Conservation (phyloP, 2,329 filamentous ascomycete genomes). For the Alternaria angustiovoidea region DNA sequence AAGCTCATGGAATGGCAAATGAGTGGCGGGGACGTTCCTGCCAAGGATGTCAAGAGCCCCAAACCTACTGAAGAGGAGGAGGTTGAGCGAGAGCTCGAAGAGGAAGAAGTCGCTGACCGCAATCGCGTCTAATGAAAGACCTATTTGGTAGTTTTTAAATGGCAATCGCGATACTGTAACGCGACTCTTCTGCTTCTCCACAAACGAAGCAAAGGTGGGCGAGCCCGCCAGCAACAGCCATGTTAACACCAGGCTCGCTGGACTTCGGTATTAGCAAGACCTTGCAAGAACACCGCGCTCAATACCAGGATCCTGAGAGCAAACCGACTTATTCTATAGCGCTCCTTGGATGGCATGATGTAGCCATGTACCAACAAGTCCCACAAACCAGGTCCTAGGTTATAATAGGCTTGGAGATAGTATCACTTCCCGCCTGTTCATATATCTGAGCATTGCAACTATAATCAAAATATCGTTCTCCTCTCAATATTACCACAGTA, state of each 20-base stretch:
- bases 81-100: conserved; percentile 55
- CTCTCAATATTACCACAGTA: conserved; percentile 2
- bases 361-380: neutral
- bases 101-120: conserved; percentile 44
- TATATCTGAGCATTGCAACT: neutral
- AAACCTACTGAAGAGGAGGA: conserved; percentile 59
- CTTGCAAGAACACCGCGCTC: neutral
- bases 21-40: conserved; percentile 73
- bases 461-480: conserved; percentile 8
- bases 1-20: conserved; percentile 99
- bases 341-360: neutral
- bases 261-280: neutral
- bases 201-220: neutral
- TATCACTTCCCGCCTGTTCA: neutral
- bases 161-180: neutral
- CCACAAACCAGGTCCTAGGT: neutral
- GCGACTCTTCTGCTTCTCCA: conserved; percentile 2
- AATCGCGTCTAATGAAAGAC: conserved; percentile 22
- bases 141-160: neutral
- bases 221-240: neutral
- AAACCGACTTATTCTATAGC: neutral
- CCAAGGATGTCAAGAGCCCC: conserved; percentile 38
- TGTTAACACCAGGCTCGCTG: neutral
- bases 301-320: neutral
- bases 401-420: neutral